Base-by-base conservation (phyloP, 1,284 basidiomycete genomes). In the Ceratobasidium sp. region DNA sequence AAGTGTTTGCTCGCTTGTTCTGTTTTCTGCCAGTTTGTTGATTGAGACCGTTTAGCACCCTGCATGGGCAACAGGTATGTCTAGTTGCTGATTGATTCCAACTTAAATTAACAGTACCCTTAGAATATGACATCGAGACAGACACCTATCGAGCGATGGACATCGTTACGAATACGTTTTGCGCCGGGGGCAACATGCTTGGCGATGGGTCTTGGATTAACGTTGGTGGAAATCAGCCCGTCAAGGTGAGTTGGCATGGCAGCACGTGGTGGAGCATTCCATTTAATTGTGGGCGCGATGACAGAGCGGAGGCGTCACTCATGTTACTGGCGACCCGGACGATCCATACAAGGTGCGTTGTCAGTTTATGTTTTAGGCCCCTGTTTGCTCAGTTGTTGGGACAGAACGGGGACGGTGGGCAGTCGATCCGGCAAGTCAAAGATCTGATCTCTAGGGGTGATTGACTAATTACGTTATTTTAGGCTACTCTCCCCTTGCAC, bases 161-260 rank as follows among this genome's bases (percentile, higher is more conserved):
- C 72, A 84, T 96, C 51, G 76, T 81, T 66, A 92, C 90, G 49
- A 96, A 96, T 80, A 84, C 87, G 14, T 96, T 96, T 83, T 95
- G 91, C 77, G 86, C 91, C 14, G 90, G 89, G 14, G 83, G 84
- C 0, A 82, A 79, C 25, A 81, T 81, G 3, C 77, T 84, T 38
- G 83, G 83, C 7, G 83, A 85, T 76, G 84, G 84, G 3, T 82
- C 81, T 8, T 84, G 83, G 84, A 74, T 82, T 23, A 82, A 82
- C 67, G 80, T 82, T 30, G 83, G 83, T 40, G 82, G 82, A 8
- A 94, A 94, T 78, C 88, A 89, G 72, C 92, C 72, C 0, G 72
- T 75, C n/a, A 69, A 66, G n/a, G 74, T 54, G 42, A 56, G 54
- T 44, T 25, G n/a, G 7, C 16, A 18, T 36, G 21, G 56, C 23